These are phyloP conservation scores for Penicillium sp. DNA, from an alignment of 2,329 filamentous ascomycete species.

Conservation along the genomic window DNA sequence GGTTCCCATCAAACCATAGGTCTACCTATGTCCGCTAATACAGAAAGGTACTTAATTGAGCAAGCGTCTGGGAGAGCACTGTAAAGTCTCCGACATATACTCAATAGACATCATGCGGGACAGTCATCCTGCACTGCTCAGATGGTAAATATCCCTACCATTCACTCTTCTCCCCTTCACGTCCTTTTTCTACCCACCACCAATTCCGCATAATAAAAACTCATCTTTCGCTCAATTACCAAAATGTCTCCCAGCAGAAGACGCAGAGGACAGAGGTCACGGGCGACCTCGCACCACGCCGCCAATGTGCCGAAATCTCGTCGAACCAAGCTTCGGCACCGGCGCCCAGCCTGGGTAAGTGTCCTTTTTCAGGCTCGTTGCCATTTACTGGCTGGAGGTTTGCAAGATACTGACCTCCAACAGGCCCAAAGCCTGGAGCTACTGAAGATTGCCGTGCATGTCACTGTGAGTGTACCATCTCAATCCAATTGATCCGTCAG, in stretches of 20 bases:
- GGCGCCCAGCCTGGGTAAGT: background rate
- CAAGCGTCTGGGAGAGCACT: too few relatives aligned
- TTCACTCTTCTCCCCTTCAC: background rate
- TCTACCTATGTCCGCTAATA: too few relatives aligned
- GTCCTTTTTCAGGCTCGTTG: too few relatives aligned
- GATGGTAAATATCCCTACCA: background rate
- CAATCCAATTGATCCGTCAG: background rate
- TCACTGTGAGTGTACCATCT: constrained; percentile 35
- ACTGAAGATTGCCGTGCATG: constrained; percentile 46
- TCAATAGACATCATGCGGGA: too few relatives aligned
- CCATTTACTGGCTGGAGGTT: background rate
- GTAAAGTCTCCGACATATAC: too few relatives aligned
- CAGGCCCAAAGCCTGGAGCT: constrained; percentile 45
- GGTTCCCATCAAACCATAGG: too few relatives aligned
- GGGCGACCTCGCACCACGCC: background rate
- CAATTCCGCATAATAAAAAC: background rate
- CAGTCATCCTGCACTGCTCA: too few relatives aligned
- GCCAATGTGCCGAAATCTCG: background rate
- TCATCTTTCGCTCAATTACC: background rate
- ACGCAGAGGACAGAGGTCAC: background rate
- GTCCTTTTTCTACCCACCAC: background rate
- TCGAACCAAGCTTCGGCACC: background rate
- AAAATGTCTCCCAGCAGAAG: background rate
- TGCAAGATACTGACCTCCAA: background rate
- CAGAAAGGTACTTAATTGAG: too few relatives aligned